Conservation (phyloP, 352 stramenopile species). For the Achlya hypogyna region DNA sequence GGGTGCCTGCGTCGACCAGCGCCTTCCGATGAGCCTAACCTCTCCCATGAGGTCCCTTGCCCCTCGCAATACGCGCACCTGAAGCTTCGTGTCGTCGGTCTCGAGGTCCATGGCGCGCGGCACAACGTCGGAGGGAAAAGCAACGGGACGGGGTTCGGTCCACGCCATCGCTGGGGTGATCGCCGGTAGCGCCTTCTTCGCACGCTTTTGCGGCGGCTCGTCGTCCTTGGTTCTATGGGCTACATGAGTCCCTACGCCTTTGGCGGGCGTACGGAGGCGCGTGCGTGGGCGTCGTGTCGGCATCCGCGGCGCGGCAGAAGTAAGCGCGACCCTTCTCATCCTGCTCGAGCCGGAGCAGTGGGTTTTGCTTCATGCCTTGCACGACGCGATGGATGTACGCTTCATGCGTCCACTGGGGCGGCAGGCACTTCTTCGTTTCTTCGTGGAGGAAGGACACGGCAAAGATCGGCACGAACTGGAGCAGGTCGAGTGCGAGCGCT, state of each 20-base stretch:
- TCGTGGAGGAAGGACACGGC: neutral
- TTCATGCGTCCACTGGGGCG: neutral
- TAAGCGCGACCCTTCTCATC: neutral
- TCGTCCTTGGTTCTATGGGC: neutral
- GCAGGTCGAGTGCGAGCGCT: neutral
- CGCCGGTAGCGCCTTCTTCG: neutral
- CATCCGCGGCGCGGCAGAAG: neutral
- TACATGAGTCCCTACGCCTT: too few species aligned
- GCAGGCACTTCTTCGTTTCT: neutral
- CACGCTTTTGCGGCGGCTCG: neutral
- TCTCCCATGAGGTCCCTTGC: neutral
- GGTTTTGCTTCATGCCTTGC: neutral
- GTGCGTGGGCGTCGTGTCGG: neutral
- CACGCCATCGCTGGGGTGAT: neutral
- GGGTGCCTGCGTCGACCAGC: neutral
- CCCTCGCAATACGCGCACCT: neutral
- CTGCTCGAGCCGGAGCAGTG: neutral
- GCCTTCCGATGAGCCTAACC: neutral
- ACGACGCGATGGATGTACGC: neutral
- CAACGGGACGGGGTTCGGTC: neutral
- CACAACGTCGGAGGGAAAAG: neutral
- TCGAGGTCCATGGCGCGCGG: neutral
- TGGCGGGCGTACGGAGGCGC: neutral
- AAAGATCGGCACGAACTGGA: constrained; percentile 1
- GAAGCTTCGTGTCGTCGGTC: neutral